Evolutionary conservation across 2,329 filamentous ascomycete species (phyloP), one percentile per base, ranked within the genome.

Genomic region (Penicillium sp.): DNA sequence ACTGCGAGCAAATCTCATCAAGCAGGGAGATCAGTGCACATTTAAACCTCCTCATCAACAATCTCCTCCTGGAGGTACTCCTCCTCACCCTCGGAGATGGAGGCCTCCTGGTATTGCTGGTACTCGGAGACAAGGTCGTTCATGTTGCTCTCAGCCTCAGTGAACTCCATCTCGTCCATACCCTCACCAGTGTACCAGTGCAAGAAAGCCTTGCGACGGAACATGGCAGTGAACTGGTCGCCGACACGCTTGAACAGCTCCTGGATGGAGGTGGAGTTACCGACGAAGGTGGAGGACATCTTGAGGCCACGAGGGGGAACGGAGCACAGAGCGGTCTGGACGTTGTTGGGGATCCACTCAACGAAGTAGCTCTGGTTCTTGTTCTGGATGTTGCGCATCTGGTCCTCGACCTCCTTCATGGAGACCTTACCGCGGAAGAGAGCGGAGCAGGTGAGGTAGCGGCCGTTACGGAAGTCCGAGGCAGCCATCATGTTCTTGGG

Each of bases 401-500:
- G 94, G 78, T 99, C 94, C 84, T 99, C 94, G 59, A 99, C 94
- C 82, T 99, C 94, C 86, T 97, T 97, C 94, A 97, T 97, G 75
- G 92, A 95, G 74, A 99, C 90, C 84, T 96, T 96, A 73, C 94
- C 94, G 79, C 94, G 94, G 90, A 99, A 99, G 80, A 99, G 96
- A 75, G 94, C 92, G 76, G 88, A 97, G 88, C 94, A 99, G 67
- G 94, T 99, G 72, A 99, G 86, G 84, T 99, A 99, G 72, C 94
- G 94, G 77, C 94, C 94, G 79, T 97, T 99, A 71, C 94, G 90
- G 91, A 99, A 99, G 82, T 99, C 94, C 61, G 92, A 95, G 63
- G 94, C 94, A 80, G 94, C 94, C 94, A 99, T 99, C 92, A 99
- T 99, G 88, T 99, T 99, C 91, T 97, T 99, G 72, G 94, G 92